Percentiles rank a stretch among this genome's conserved stretches.
These are phyloP conservation scores for Galeopsis tetrahit DNA, from an alignment of 257 asterid species.

Conservation along the genomic window DNA sequence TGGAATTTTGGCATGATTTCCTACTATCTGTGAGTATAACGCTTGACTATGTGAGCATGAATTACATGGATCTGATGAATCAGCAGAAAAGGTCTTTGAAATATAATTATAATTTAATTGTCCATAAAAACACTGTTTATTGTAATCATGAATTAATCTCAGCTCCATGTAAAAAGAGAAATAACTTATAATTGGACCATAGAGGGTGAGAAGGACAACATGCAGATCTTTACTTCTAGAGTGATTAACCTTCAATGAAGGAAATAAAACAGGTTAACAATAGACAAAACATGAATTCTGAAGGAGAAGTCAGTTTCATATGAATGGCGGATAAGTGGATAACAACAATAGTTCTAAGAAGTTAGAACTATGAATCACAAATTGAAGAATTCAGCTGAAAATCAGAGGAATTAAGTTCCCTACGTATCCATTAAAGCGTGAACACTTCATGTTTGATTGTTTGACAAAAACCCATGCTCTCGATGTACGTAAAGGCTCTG, in stretches of 20 bases:
- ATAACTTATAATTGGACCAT: neutral
- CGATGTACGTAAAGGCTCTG: neutral
- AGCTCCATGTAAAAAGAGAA: neutral
- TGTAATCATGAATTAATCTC: neutral
- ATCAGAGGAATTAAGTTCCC: neutral
- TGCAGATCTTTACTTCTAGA: neutral
- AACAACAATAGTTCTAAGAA: neutral
- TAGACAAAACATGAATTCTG: conserved; percentile 16
- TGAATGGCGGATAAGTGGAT: neutral
- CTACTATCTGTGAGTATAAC: conserved; percentile 6
- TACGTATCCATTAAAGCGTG: neutral
- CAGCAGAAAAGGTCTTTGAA: neutral
- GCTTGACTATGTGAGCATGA: conserved; percentile 20
- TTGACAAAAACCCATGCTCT: neutral
- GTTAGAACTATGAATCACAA: neutral
- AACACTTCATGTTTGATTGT: neutral
- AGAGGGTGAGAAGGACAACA: conserved; percentile 3
- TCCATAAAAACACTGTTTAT: conserved; percentile 1
- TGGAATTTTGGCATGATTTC: conserved; percentile 21
- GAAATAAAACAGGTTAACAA: neutral
- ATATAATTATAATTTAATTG: conserved; percentile 10
- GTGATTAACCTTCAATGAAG: neutral
- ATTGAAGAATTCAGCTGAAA: neutral
- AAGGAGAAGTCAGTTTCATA: neutral
- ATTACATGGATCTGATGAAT: neutral